These are phyloP conservation scores for Lactarius pseudohatsudake DNA, from an alignment of 768 basidiomycete genomes.

Conservation along the genomic window DNA sequence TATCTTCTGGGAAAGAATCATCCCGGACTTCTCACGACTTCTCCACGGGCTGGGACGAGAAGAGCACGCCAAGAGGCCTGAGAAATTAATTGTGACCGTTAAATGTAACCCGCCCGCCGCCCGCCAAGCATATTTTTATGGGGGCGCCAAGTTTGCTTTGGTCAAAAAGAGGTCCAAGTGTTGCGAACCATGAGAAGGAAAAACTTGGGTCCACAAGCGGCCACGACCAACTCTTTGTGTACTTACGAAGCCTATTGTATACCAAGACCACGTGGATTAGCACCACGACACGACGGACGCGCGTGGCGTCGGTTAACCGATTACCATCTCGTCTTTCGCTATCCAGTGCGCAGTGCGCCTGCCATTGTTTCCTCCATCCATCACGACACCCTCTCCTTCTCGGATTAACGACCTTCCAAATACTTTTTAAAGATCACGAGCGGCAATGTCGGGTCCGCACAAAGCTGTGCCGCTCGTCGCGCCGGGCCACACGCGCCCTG, in stretches of 20 bases:
- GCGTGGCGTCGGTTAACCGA: constrained; percentile 13
- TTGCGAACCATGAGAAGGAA: too few relatives aligned
- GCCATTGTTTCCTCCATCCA: constrained; percentile 18
- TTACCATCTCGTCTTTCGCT: constrained; percentile 6
- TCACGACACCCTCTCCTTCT: constrained; percentile 23
- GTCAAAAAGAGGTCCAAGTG: too few relatives aligned
- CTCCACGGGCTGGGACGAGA: neutral
- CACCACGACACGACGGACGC: neutral
- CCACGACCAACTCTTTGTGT: too few relatives aligned
- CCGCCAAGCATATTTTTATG: too few relatives aligned
- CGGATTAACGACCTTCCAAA: constrained; percentile 9
- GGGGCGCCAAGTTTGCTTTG: too few relatives aligned
- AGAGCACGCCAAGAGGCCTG: neutral
- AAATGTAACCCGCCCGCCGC: too few relatives aligned
- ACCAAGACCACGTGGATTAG: constrained; percentile 12
- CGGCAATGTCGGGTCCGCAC: constrained; percentile 23
- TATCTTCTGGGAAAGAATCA: neutral
- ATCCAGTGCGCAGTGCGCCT: constrained; percentile 38
- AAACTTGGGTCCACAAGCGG: too few relatives aligned
- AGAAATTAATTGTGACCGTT: neutral
- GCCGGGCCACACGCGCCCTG: constrained; percentile 82
- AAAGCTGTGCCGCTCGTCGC: constrained; percentile 81
- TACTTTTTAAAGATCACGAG: constrained; percentile 10
- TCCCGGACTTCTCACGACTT: neutral
- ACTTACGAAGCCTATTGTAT: too few relatives aligned